Evolutionary conservation across 202 grass and related monocot species (phyloP).

Genomic region (Panicum hallii): DNA sequence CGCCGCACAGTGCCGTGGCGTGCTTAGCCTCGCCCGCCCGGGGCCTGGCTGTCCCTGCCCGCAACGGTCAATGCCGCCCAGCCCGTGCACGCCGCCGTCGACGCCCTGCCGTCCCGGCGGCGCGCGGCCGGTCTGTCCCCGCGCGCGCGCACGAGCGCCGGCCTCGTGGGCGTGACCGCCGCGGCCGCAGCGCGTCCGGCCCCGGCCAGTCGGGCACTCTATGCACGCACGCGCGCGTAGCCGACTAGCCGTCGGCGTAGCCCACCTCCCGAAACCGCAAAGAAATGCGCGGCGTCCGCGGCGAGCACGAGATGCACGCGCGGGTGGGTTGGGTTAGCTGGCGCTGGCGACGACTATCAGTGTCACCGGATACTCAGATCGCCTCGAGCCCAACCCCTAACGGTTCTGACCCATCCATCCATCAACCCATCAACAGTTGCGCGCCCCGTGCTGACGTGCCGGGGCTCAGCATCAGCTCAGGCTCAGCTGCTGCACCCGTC

Average conservation of each 20-base stretch:
- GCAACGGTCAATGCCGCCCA: neutral
- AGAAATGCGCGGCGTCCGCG: neutral
- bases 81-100: neutral
- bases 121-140: neutral
- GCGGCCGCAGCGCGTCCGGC: neutral
- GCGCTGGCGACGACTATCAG: too few relatives aligned
- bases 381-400: neutral
- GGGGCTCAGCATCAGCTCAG: neutral
- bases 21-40: neutral
- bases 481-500: neutral
- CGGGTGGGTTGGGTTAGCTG: neutral
- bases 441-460: neutral
- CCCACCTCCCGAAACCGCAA: neutral
- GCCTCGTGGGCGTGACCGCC: neutral
- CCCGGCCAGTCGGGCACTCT: too few relatives aligned
- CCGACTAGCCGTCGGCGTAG: too few relatives aligned
- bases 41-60: neutral
- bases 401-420: neutral
- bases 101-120: too few relatives aligned
- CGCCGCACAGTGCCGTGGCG: neutral
- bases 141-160: too few relatives aligned
- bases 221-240: too few relatives aligned
- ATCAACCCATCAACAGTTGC: neutral
- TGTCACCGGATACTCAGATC: too few relatives aligned
- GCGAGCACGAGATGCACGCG: constrained; percentile 19